Base-by-base conservation (phyloP, 2,329 filamentous ascomycete genomes). In the Ophiostoma fasciatum region DNA sequence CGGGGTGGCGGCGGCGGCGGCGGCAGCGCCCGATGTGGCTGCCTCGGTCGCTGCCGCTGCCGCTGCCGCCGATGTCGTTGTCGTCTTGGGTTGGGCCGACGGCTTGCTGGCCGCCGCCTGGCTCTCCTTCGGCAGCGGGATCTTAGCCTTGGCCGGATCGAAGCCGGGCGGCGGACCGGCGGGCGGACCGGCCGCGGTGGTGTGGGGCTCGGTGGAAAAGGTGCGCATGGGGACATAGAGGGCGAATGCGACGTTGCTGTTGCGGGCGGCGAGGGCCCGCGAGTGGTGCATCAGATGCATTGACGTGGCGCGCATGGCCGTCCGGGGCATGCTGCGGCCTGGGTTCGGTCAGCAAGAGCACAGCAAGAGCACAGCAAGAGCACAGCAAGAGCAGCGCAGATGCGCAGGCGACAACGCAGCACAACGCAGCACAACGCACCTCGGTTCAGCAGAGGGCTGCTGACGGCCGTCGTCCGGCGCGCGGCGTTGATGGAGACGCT, bases 71-170 rank as follows among this genome's bases (percentile, higher is more conserved):
- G 23, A 9, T 13, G 23, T 25, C 23, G 23, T 25, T 10, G 23
- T 6, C 23, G 23, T 2, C 23, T n/a, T n/a, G n/a, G n/a, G n/a
- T n/a, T n/a, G n/a, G n/a, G 23, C 23, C 23, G 23, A 25, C 13
- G 23, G 11, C 11, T 25, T 25, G 9, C 11, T 13, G 8, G 23
- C 23, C 5, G 23, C 23, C 4, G 23, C 23, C 11, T 49, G 45
- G 21, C 51, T 49, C 37, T 78, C 71, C 50, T 73, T 72, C 3
- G 74, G 60, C 32, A 90, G 63, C 11, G 85, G 82, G 54, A 85
- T 88, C 70, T 85, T 88, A 47, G 87, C 87, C 61, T 84, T 68
- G 51, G 88, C 78, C n/a, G 82, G 66, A 53, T 90, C 87, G 65
- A 94, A 94, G 20, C 87, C 87, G 12, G 85, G 87, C 39, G 87